phyloP scores from a whole-genome alignment of 1,284 basidiomycete genomes.

The Cronartium quercuum region DNA sequence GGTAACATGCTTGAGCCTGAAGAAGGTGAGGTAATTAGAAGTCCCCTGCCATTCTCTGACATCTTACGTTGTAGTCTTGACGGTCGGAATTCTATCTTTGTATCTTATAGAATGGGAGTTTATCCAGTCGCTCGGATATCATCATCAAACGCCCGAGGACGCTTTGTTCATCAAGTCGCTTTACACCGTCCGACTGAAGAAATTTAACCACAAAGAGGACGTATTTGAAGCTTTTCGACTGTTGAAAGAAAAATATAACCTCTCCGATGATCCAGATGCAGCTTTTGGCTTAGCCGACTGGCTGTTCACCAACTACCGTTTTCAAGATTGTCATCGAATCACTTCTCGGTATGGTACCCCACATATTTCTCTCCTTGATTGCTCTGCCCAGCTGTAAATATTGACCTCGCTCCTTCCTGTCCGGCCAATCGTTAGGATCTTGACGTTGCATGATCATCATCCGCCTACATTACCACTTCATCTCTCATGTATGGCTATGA shows the following conservation, averaged over 20 bases:
- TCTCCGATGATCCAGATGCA: conserved; percentile 85
- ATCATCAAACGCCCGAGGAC: conserved; percentile 74
- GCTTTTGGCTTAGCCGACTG: conserved; percentile 86
- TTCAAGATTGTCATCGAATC: conserved; percentile 85
- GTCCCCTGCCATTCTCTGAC: conserved; percentile 13
- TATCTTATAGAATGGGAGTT: conserved; percentile 82
- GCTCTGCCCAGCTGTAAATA: too few relatives aligned
- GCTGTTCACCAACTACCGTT: conserved; percentile 77
- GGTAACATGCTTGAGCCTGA: conserved; percentile 88
- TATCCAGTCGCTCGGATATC: conserved; percentile 73
- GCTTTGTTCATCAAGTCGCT: conserved; percentile 82
- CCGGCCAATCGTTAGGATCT: conserved; percentile 58
- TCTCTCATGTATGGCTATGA: conserved; percentile 93
- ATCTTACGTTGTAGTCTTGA: neutral
- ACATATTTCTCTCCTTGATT: neutral
- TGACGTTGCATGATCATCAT: conserved; percentile 72
- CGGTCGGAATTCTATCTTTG: neutral
- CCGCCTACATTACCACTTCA: conserved; percentile 82
- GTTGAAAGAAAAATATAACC: conserved; percentile 68
- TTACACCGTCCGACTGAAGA: conserved; percentile 83
- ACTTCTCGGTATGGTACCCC: conserved; percentile 68
- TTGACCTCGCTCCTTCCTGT: neutral
- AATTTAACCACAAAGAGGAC: conserved; percentile 58
- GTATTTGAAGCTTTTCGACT: conserved; percentile 67
- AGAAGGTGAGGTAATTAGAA: conserved; percentile 60